phyloP scores from a whole-genome alignment of 495 filamentous ascomycete species.

The Xylaria telfairii region DNA sequence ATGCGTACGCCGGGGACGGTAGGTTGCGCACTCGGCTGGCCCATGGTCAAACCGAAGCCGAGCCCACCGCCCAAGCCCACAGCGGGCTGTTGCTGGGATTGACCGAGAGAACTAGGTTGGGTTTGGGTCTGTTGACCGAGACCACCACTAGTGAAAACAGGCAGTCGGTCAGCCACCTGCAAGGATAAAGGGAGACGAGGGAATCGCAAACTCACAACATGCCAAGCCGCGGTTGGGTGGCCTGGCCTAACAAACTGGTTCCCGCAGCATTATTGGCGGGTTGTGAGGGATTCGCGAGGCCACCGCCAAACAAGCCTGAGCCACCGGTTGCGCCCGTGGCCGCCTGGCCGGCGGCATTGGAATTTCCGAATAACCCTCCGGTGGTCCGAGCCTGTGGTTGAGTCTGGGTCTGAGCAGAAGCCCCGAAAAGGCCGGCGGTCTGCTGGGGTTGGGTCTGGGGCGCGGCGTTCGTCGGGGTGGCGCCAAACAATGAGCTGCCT shows the following conservation, averaged over 20 bases:
- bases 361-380: constrained; percentile 53
- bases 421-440: constrained; percentile 44
- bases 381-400: constrained; percentile 40
- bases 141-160: constrained; percentile 26
- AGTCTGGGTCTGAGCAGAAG: constrained; percentile 31
- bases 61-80: constrained; percentile 37
- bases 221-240: constrained; percentile 42
- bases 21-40: constrained; percentile 54
- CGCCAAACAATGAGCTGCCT: constrained; percentile 38
- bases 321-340: constrained; percentile 38
- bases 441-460: constrained; percentile 25
- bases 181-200: background rate
- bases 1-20: constrained; percentile 75
- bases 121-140: constrained; percentile 32
- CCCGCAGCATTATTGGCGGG: constrained; percentile 30
- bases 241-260: constrained; percentile 36
- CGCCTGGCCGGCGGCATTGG: constrained; percentile 42
- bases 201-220: constrained; percentile 56
- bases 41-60: constrained; percentile 49
- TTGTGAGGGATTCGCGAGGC: constrained; percentile 27
- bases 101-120: constrained; percentile 38
- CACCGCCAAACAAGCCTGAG: constrained; percentile 40
- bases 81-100: constrained; percentile 51
- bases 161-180: constrained; percentile 27
- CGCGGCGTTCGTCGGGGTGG: constrained; percentile 32